Conservation (phyloP, 768 basidiomycete species). For the Nevesoporus exiguus region DNA sequence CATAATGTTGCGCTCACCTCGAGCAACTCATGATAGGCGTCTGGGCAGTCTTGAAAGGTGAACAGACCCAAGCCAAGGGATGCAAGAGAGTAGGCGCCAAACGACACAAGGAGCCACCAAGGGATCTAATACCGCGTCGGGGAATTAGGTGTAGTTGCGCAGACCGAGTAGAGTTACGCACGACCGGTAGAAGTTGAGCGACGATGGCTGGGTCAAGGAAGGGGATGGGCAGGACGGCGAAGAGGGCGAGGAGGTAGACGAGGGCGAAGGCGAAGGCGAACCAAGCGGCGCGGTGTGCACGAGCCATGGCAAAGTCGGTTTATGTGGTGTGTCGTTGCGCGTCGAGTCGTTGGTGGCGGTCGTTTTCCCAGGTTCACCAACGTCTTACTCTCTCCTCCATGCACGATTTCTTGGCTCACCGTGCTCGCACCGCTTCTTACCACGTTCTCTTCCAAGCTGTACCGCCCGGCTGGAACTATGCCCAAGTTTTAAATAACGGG, state of each 20-base stretch:
- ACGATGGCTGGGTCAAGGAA: constrained; percentile 8
- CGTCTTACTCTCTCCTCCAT: too few species aligned
- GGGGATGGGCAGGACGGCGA: constrained; percentile 15
- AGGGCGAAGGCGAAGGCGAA: constrained; percentile 40
- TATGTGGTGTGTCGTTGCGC: too few species aligned
- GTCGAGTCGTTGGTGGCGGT: too few species aligned
- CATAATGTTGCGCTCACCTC: constrained; percentile 32
- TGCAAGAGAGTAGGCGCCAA: constrained; percentile 76
- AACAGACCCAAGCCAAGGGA: constrained; percentile 74
- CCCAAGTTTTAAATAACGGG: too few species aligned
- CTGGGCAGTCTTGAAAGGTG: constrained; percentile 74
- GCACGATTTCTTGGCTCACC: too few species aligned
- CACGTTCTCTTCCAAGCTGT: too few species aligned
- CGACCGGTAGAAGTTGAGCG: constrained; percentile 14
- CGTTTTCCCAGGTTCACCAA: too few species aligned
- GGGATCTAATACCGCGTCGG: constrained; percentile 39
- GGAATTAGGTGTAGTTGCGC: too few species aligned
- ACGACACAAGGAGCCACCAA: constrained; percentile 78
- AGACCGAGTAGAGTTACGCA: neutral
- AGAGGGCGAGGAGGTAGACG: constrained; percentile 38
- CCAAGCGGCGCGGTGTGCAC: constrained; percentile 52
- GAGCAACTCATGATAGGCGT: constrained; percentile 71
- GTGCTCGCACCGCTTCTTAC: too few species aligned
- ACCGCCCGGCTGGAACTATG: too few species aligned
- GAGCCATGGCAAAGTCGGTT: constrained; percentile 62